Evolutionary conservation across 352 stramenopile species (phyloP), one percentile per base, ranked within the genome.

Genomic region (Phytopythium montanum): DNA sequence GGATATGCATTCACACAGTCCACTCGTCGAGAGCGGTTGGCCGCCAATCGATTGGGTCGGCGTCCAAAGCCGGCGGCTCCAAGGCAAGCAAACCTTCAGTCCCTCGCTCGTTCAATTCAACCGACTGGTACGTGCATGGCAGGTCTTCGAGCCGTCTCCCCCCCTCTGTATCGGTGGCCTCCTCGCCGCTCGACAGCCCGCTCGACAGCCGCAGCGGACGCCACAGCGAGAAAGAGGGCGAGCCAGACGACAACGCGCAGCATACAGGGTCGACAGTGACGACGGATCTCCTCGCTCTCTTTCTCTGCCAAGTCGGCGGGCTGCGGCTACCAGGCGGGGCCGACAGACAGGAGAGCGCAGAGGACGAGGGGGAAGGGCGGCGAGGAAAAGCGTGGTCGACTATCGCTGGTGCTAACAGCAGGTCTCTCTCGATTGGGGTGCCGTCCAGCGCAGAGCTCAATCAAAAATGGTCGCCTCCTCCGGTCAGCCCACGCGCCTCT

Each of bases 401-500:
- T 26, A 5, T 14, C 26, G 48, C 5, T 12, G 16, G 9, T 36
- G 21, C 45, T 50, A 41, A 53, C 54, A 33, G 10, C 36, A 14
- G 12, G n/a, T 26, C 16, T 21, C 6, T 56, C 16, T 21, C 6
- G 54, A 68, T 41, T 58, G 31, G 19, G 65, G 33, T 60, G 25
- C 16, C 42, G 7, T 16, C 42, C 9, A 69, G 41, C 51, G 59
- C 70, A 95, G 86, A 92, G 85, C 72, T 77, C 84, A 73, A 79
- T 71, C 65, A 84, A 93, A 63, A 87, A 95, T 95, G 86, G 86
- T 95, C 86, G 84, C 86, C 85, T 93, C 84, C 68, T 72, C 84
- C 70, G 82, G 82, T 94, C 87, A 97, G 77, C 89, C 94, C 72
- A 96, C 94, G 70, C 90, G 95, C 74, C 94, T 99, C 73, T 98